These are phyloP conservation scores for Lodderomyces jiufengensis DNA, from an alignment of 1,139 yeast genomes.

Conservation along the genomic window DNA sequence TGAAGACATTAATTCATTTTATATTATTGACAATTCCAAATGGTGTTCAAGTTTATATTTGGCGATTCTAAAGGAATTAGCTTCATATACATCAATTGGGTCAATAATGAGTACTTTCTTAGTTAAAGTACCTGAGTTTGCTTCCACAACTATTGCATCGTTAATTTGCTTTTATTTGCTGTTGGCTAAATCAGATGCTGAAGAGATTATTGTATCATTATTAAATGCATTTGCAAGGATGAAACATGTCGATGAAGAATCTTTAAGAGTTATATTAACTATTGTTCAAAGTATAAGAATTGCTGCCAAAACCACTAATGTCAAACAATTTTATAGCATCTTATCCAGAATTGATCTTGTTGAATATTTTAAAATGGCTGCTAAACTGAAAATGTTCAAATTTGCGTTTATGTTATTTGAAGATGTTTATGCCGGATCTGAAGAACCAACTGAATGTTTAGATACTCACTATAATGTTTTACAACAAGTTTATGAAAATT, in stretches of 20 bases:
- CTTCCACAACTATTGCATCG: conserved; percentile 22
- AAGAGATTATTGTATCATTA: conserved; percentile 13
- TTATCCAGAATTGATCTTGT: conserved; percentile 32
- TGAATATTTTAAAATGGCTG: conserved; percentile 32
- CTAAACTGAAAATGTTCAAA: conserved; percentile 31
- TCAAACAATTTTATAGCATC: conserved; percentile 30
- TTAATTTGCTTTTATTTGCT: conserved; percentile 22
- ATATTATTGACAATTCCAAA: conserved; percentile 11
- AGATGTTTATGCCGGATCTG: conserved; percentile 26
- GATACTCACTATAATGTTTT: conserved; percentile 12
- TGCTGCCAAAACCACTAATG: conserved; percentile 32
- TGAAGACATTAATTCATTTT: conserved; percentile 9
- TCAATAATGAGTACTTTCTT: conserved; percentile 25
- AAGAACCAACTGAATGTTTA: conserved; percentile 1
- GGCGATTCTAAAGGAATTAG: conserved; percentile 33
- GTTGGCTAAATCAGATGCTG: conserved; percentile 14
- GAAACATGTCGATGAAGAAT: conserved; percentile 11
- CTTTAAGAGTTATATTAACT: conserved; percentile 31
- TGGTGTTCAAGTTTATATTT: conserved; percentile 35
- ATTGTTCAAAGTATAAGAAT: conserved; percentile 43
- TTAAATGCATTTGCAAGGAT: conserved; percentile 11
- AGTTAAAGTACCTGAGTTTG: conserved; percentile 21
- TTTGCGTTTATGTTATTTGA: conserved; percentile 57
- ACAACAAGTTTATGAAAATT: conserved; percentile 38
- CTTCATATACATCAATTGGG: conserved; percentile 19